These are phyloP conservation scores for Flaveria bidentis DNA, from an alignment of 129 eudicot species.

Conservation along the genomic window DNA sequence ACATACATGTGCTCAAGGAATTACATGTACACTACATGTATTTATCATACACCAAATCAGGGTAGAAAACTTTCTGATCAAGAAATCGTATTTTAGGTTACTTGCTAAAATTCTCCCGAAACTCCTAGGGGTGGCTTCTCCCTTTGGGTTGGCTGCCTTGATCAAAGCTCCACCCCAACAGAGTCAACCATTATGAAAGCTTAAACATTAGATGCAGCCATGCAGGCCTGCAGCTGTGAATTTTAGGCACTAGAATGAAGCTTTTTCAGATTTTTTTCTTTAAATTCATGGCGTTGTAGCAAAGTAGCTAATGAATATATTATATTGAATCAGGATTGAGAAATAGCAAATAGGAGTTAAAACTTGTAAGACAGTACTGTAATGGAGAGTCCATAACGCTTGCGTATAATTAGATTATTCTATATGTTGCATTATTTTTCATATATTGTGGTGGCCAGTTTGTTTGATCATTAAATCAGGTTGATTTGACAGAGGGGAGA, in stretches of 20 bases:
- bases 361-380: neutral
- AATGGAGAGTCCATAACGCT: neutral
- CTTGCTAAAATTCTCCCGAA: too few relatives aligned
- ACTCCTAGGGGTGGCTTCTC: too few relatives aligned
- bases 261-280: neutral
- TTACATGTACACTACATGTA: too few relatives aligned
- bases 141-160: too few relatives aligned
- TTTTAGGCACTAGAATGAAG: neutral
- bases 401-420: neutral
- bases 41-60: too few relatives aligned
- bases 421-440: neutral
- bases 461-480: slow-evolving; percentile 83
- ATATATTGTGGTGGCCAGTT: slow-evolving; percentile 33
- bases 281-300: neutral
- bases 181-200: neutral
- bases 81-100: too few relatives aligned
- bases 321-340: neutral
- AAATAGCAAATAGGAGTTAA: neutral
- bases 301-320: slow-evolving; percentile 8
- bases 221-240: neutral
- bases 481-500: slow-evolving; percentile 99
- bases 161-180: too few relatives aligned
- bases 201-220: slow-evolving; percentile 10
- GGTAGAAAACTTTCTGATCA: too few relatives aligned
- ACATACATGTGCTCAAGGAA: too few relatives aligned